A percentile compares a stretch with the other conserved stretches of the same genome.
Conservation (phyloP, 306 rosid genomes). For the peach (Prunus persica) region DNA sequence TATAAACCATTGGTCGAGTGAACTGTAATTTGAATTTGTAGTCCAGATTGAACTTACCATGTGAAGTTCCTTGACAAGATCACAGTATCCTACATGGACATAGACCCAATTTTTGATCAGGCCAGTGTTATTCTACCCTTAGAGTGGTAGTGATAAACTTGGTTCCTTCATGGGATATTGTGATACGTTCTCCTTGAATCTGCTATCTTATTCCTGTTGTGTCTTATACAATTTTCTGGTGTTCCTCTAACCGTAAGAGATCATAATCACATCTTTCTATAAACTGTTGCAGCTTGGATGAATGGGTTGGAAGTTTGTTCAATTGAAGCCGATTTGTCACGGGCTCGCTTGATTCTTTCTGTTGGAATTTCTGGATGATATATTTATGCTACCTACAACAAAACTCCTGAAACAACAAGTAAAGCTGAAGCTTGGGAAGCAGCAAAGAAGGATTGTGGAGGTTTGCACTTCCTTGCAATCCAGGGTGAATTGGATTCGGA, state of each 20-base stretch:
- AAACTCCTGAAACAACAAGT: slow-evolving; percentile 49
- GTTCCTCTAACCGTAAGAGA: not conserved
- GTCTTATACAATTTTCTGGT: not conserved
- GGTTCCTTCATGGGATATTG: not conserved
- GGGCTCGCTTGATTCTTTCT: slow-evolving; percentile 60
- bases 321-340: slow-evolving; percentile 59
- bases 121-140: not conserved
- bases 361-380: slow-evolving; percentile 79
- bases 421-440: slow-evolving; percentile 98
- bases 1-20: not conserved
- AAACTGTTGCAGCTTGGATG: slow-evolving; percentile 65
- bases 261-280: not conserved
- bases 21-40: not conserved
- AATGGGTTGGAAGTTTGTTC: slow-evolving; percentile 84
- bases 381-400: slow-evolving; percentile 71
- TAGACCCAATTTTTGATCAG: not conserved
- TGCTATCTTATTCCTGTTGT: not conserved
- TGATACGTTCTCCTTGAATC: not conserved
- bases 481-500: slow-evolving; percentile 74
- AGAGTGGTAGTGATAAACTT: too few relatives aligned
- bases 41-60: too few relatives aligned
- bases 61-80: too few relatives aligned
- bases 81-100: not conserved
- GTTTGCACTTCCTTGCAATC: slow-evolving; percentile 94
- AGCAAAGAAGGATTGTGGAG: slow-evolving; percentile 85